phyloP scores from a whole-genome alignment of 2,329 filamentous ascomycete species.

The Fusarium setosum region DNA sequence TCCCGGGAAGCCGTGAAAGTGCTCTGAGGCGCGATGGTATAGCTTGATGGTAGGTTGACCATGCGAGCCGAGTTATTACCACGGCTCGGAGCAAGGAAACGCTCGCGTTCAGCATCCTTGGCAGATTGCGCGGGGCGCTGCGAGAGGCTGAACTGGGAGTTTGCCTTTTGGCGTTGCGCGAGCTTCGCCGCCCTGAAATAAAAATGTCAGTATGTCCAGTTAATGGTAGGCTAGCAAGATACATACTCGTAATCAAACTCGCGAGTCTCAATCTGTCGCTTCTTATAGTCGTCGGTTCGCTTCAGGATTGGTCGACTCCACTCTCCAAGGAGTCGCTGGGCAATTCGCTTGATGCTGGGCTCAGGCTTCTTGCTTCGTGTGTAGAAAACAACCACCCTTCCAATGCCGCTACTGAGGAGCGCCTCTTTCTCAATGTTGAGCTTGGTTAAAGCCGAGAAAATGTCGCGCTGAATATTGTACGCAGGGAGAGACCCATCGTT shows the following conservation, averaged over 20 bases:
- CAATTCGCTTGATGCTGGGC: conserved; percentile 89
- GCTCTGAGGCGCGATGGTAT: conserved; percentile 70
- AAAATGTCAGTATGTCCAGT: conserved; percentile 23
- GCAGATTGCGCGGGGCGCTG: conserved; percentile 59
- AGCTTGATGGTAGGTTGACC: conserved; percentile 65
- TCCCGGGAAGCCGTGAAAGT: conserved; percentile 66
- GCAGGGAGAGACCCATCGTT: conserved; percentile 94
- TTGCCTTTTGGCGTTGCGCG: conserved; percentile 61
- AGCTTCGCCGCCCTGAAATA: conserved; percentile 62
- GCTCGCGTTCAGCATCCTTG: conserved; percentile 66
- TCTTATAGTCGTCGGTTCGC: conserved; percentile 93
- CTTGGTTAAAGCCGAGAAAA: conserved; percentile 83
- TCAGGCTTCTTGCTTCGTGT: conserved; percentile 94
- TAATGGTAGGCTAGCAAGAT: neutral
- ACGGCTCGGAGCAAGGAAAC: conserved; percentile 66
- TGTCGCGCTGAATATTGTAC: conserved; percentile 96
- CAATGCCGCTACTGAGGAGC: conserved; percentile 90
- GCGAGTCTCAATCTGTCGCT: conserved; percentile 74
- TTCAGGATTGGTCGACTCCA: conserved; percentile 97
- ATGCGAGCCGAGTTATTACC: conserved; percentile 68
- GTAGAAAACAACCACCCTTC: conserved; percentile 97
- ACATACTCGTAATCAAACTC: conserved; percentile 74
- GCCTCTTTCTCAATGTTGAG: conserved; percentile 93
- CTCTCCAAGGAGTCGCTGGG: conserved; percentile 90
- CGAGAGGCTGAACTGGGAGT: conserved; percentile 61